These are phyloP conservation scores for Trichoderma koningiopsis DNA, from an alignment of 2,329 filamentous ascomycete species.

Conservation along the genomic window DNA sequence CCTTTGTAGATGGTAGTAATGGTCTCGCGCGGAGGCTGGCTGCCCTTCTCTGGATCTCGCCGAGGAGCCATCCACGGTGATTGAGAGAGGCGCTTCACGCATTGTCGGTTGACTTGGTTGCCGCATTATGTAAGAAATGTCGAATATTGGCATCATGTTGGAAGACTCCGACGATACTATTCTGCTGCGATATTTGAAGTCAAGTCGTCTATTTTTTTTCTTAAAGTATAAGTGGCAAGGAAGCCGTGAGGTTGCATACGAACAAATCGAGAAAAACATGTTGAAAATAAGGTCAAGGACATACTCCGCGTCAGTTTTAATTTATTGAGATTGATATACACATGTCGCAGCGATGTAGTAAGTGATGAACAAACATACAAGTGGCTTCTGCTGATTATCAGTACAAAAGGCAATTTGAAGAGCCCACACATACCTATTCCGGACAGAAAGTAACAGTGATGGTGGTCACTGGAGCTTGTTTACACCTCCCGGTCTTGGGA, in stretches of 20 bases:
- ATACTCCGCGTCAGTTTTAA: not conserved
- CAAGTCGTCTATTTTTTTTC: too few relatives aligned
- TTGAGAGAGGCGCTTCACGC: not conserved
- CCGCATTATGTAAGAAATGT: constrained; percentile 10
- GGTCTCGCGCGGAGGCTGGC: not conserved
- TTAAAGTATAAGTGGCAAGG: not conserved
- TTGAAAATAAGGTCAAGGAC: not conserved
- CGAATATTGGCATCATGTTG: constrained; percentile 10
- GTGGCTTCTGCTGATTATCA: not conserved
- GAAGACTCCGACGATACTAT: not conserved
- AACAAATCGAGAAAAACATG: not conserved
- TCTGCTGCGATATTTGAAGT: not conserved
- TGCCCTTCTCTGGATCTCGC: not conserved
- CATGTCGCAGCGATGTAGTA: not conserved
- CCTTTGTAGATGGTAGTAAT: constrained; percentile 9
- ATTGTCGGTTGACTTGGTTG: not conserved
- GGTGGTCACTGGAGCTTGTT: not conserved
- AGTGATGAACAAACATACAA: not conserved
- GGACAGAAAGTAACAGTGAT: not conserved
- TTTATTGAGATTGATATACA: not conserved
- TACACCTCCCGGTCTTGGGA: not conserved
- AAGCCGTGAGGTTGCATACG: not conserved
- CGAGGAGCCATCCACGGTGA: not conserved
- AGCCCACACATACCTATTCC: not conserved
- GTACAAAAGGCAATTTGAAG: not conserved